phyloP scores from a whole-genome alignment of 1,284 basidiomycete genomes.

The Boletus smithii region DNA sequence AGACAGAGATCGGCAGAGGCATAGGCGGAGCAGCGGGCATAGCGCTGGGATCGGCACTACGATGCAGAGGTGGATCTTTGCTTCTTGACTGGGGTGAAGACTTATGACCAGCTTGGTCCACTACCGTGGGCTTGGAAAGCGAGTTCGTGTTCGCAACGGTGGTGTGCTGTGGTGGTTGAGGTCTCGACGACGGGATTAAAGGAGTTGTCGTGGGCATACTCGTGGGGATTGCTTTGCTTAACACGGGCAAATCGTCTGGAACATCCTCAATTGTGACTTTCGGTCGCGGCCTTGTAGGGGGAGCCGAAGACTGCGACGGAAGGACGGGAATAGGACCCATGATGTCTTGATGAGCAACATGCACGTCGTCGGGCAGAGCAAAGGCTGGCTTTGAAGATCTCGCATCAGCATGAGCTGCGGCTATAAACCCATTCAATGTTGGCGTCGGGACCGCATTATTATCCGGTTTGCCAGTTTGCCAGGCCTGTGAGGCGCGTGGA shows the following conservation, averaged over 20 bases:
- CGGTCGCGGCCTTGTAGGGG: slow-evolving; percentile 16
- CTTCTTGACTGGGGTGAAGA: slow-evolving; percentile 24
- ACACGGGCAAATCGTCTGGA: slow-evolving; percentile 22
- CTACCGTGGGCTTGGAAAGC: slow-evolving; percentile 6
- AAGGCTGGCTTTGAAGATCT: slow-evolving; percentile 2
- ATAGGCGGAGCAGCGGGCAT: slow-evolving; percentile 16
- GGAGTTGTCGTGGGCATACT: slow-evolving; percentile 3
- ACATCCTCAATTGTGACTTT: slow-evolving; percentile 34
- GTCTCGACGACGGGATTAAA: slow-evolving; percentile 7
- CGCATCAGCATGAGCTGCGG: slow-evolving; percentile 7
- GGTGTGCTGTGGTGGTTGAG: slow-evolving; percentile 15
- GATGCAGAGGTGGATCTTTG: slow-evolving; percentile 20
- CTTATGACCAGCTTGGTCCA: slow-evolving; percentile 14
- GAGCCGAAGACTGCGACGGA: slow-evolving; percentile 12
- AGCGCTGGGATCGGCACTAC: slow-evolving; percentile 8
- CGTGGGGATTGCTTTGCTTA: slow-evolving; percentile 12
- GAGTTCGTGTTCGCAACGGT: slow-evolving; percentile 1
- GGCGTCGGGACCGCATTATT: neutral
- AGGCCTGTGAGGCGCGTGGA: slow-evolving; percentile 2
- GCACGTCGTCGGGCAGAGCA: slow-evolving; percentile 7
- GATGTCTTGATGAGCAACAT: slow-evolving; percentile 13
- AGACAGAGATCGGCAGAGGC: slow-evolving; percentile 17
- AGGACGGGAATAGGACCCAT: slow-evolving; percentile 5
- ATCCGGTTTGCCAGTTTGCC: slow-evolving; percentile 5
- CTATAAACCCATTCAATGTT: neutral